Evolutionary conservation across 306 rosid genomes (phyloP).

Genomic region (Cicer chorassanicum): DNA sequence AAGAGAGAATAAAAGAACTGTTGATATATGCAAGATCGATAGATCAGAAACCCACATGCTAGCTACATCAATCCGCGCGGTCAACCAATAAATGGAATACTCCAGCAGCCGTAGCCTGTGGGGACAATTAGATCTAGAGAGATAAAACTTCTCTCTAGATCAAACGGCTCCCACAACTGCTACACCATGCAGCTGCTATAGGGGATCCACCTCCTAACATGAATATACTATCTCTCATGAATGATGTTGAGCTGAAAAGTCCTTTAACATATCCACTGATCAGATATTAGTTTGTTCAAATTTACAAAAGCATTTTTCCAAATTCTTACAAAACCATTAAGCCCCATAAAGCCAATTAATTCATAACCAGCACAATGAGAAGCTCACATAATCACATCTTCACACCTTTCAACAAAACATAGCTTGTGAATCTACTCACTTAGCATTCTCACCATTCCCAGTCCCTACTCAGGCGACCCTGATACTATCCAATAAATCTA

Average conservation of each 20-base stretch:
- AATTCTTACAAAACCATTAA: not conserved
- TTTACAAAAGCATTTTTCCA: not conserved
- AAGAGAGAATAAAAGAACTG: not conserved
- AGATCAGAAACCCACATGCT: not conserved
- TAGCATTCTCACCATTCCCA: not conserved
- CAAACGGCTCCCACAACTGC: too few relatives aligned
- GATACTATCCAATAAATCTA: not conserved
- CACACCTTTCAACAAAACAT: conserved; percentile 8
- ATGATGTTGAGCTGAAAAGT: conserved; percentile 14
- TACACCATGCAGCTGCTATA: too few relatives aligned
- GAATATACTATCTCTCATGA: conserved; percentile 5
- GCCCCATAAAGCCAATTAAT: not conserved
- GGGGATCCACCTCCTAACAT: not conserved
- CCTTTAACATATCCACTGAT: not conserved
- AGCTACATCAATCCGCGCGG: not conserved
- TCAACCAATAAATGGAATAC: too few relatives aligned
- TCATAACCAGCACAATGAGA: conserved; percentile 18
- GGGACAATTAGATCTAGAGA: too few relatives aligned
- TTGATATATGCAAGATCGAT: not conserved
- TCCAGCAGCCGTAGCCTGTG: too few relatives aligned
- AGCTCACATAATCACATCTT: not conserved
- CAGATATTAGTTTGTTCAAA: not conserved
- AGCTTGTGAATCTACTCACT: conserved; percentile 10
- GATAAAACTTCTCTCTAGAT: too few relatives aligned
- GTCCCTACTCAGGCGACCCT: not conserved